A percentile compares a stretch with the other conserved stretches of the same genome.
These are phyloP conservation scores for Penicillium sp. DNA, from an alignment of 2,329 filamentous ascomycete genomes.

Conservation along the genomic window DNA sequence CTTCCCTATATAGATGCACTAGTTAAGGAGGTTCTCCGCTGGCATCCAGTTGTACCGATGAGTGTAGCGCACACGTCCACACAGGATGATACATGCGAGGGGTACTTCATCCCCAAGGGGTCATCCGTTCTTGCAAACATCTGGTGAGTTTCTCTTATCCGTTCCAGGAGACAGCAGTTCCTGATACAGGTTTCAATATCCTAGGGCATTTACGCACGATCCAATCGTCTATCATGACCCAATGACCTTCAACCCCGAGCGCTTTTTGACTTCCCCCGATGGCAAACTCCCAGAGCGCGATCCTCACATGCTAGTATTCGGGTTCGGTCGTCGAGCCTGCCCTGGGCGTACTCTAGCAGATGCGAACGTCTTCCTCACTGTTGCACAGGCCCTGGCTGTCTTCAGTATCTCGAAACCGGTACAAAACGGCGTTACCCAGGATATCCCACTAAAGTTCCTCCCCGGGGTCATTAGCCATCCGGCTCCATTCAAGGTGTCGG, in stretches of 20 bases:
- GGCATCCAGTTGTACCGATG: slow-evolving; percentile 1
- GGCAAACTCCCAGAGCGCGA: slow-evolving; percentile 31
- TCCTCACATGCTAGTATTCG: slow-evolving; percentile 24
- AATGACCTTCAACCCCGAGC: slow-evolving; percentile 37
- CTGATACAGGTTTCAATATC: slow-evolving; percentile 1
- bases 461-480: slow-evolving; percentile 29
- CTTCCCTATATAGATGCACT: slow-evolving; percentile 13
- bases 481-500: slow-evolving; percentile 26
- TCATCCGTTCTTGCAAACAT: slow-evolving; percentile 29
- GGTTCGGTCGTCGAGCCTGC: slow-evolving; percentile 18
- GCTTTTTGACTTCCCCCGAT: slow-evolving; percentile 28
- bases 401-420: slow-evolving; percentile 17
- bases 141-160: slow-evolving; percentile 24
- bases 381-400: slow-evolving; percentile 13
- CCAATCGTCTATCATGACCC: slow-evolving; percentile 30
- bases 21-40: slow-evolving; percentile 1
- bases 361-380: slow-evolving; percentile 13
- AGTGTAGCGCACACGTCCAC: background rate
- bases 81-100: background rate
- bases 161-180: background rate
- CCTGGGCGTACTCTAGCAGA: slow-evolving; percentile 18
- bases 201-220: slow-evolving; percentile 37
- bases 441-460: slow-evolving; percentile 10
- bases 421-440: slow-evolving; percentile 7
- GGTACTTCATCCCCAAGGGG: slow-evolving; percentile 28